These are phyloP conservation scores for Thoreauomyces humboldtii DNA, from an alignment of 192 early-diverging fungal species.

Conservation along the genomic window DNA sequence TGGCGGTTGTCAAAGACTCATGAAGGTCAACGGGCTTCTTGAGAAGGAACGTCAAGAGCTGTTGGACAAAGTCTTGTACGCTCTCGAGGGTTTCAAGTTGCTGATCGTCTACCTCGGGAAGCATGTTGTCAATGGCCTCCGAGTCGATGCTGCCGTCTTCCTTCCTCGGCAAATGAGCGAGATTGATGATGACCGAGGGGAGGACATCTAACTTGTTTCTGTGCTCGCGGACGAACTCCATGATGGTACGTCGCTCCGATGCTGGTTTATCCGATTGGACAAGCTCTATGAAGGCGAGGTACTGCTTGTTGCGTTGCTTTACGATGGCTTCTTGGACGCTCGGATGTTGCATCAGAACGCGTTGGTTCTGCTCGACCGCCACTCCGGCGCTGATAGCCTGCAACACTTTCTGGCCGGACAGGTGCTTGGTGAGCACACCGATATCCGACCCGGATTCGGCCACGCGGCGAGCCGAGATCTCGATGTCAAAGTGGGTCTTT, in stretches of 20 bases:
- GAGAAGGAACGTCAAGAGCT: background rate
- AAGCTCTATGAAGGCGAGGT: background rate
- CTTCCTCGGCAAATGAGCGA: background rate
- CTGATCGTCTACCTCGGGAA: background rate
- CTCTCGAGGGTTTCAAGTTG: background rate
- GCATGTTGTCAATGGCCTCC: background rate
- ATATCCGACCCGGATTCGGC: background rate
- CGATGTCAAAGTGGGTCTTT: background rate
- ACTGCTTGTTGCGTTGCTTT: background rate
- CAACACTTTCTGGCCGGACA: background rate
- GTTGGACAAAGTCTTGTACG: background rate
- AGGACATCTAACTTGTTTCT: background rate
- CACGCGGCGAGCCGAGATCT: background rate
- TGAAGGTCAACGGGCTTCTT: background rate
- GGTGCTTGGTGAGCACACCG: background rate
- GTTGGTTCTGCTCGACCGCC: background rate
- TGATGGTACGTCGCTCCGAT: background rate
- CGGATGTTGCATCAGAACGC: background rate
- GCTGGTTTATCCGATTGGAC: background rate
- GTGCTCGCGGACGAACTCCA: background rate
- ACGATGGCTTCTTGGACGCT: background rate
- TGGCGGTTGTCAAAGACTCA: background rate
- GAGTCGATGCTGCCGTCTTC: background rate
- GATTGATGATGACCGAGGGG: background rate
- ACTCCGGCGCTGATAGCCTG: background rate